Conservation (phyloP, 805 yeast species). For the Saccharomyces paradoxus region DNA sequence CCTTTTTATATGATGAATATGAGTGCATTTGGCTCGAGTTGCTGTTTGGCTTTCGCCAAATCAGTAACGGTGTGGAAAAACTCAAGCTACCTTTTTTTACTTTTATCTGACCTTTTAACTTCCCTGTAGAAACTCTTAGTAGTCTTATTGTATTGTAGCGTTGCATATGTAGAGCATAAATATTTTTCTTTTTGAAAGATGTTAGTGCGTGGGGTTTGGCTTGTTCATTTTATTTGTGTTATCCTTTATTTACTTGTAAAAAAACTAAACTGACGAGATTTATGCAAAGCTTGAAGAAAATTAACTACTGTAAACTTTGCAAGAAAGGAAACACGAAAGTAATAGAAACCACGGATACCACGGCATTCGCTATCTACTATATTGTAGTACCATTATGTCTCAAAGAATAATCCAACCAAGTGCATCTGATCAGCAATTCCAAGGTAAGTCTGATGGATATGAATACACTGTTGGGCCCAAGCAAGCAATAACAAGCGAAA, state of each 20-base stretch:
- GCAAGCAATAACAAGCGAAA: constrained; percentile 22
- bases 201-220: neutral
- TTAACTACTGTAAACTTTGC: neutral
- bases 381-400: constrained; percentile 10
- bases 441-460: constrained; percentile 16
- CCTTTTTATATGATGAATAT: constrained; percentile 61
- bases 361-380: neutral
- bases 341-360: neutral
- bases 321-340: neutral
- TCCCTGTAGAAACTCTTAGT: neutral
- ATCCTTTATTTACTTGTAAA: neutral
- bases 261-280: neutral
- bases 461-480: constrained; percentile 27
- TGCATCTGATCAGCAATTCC: constrained; percentile 12
- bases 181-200: neutral
- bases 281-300: neutral
- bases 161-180: neutral
- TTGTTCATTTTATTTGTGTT: neutral
- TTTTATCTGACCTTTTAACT: constrained; percentile 43
- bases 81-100: constrained; percentile 86
- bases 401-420: constrained; percentile 23
- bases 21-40: constrained; percentile 99
- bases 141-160: neutral
- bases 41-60: constrained; percentile 24
- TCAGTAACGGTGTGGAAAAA: constrained; percentile 91